Evolutionary conservation across 768 basidiomycete species (phyloP), one percentile per base, ranked within the genome.

Genomic region (Leccinum aurantiacum): DNA sequence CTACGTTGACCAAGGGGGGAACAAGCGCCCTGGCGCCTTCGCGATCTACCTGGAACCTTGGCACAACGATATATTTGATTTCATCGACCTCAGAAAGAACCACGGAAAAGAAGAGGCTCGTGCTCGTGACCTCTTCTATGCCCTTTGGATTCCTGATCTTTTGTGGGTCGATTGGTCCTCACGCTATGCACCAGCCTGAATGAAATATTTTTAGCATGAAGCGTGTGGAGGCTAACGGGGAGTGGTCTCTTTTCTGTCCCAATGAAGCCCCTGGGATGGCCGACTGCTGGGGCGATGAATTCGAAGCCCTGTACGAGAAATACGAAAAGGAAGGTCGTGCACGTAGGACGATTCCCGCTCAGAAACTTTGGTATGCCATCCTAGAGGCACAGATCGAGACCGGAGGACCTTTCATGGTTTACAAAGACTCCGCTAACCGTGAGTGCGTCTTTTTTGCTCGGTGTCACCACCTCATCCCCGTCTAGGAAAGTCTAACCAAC

Each of bases 31-130:
- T 1, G 97, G 97, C 61, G 97, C 97, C 1, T 98, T 99, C 67
- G 92, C 97, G 17, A 91, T 99, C 74, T 99, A 99, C 78, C 81
- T 98, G 70, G 97, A 99, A 77, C 97, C 97, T 14, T 99, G 97
- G 97, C 97, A 99, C 71, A 85, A 93, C 17, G 97, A 98, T 74
- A 75, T 99, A 71, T 97, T 98, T 67, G 95, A 97, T 60, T 98
- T 99, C 80, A 83, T 99, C 66, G 96, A 98, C 71, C 83, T 99
- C 50, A 84, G 97, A 69, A 98, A 98, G 85, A 99, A 99, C 74
- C 96, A 98, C 67, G 97, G 96, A 56, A 98, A 98, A 75, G 97
- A 98, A 76, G 95, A 98, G 76, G 86, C 87, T 33, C 93, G 96
- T 62, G 97, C 97, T 15, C 87, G 96, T 46, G 97, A 98, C 74